Conservation (phyloP, 306 rosid species). For the Dryas drummondii region DNA sequence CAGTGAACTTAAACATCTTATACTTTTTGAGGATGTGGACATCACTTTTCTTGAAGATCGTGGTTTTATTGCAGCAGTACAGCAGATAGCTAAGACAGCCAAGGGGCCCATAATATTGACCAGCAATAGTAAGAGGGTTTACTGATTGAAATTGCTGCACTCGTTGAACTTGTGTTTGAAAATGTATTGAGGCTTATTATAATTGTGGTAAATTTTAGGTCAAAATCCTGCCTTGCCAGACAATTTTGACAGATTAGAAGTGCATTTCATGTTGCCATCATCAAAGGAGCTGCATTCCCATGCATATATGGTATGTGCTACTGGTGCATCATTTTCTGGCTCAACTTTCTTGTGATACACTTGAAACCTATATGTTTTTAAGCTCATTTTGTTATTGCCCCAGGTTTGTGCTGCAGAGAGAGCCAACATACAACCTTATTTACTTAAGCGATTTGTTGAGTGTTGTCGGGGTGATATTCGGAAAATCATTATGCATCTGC, state of each 20-base stretch:
- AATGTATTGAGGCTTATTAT: constrained; percentile 3
- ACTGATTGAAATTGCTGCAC: constrained; percentile 16
- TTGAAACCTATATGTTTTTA: constrained; percentile 18
- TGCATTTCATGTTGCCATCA: constrained; percentile 63
- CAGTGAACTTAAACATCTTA: constrained; percentile 47
- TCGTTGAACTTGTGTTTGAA: constrained; percentile 26
- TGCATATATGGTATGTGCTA: constrained; percentile 59
- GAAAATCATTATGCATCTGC: constrained; percentile 76
- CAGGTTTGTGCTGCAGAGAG: constrained; percentile 80
- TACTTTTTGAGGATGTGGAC: constrained; percentile 89
- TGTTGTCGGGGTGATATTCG: constrained; percentile 73
- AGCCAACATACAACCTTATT: constrained; percentile 43
- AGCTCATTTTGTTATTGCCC: constrained; percentile 24
- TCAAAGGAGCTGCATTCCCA: constrained; percentile 62
- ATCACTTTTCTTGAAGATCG: constrained; percentile 77
- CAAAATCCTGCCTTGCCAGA: constrained; percentile 56
- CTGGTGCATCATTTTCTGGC: constrained; percentile 5
- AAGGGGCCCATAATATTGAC: constrained; percentile 89
- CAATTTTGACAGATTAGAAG: constrained; percentile 45
- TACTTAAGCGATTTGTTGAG: constrained; percentile 57
- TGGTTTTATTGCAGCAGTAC: constrained; percentile 76
- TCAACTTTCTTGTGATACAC: not conserved
- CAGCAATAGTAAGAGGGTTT: constrained; percentile 79
- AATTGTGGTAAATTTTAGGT: constrained; percentile 52
- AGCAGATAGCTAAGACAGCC: constrained; percentile 68